Percentiles rank a stretch among this genome's conserved stretches.
These are phyloP conservation scores for Aotearoamyces nothofagi DNA, from an alignment of 2,329 filamentous ascomycete genomes.

Conservation along the genomic window DNA sequence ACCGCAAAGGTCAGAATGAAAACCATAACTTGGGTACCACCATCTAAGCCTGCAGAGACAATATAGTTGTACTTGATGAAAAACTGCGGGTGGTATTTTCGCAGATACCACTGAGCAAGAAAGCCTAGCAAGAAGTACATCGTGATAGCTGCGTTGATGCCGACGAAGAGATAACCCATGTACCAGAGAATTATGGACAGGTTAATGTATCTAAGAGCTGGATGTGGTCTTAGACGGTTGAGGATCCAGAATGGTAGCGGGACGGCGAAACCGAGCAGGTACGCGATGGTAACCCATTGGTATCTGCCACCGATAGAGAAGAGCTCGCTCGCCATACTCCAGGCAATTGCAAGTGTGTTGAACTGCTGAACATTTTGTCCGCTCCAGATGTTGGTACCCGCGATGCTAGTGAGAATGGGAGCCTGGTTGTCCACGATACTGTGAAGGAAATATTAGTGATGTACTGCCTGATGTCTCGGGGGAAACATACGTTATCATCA, in stretches of 20 bases:
- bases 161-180: constrained; percentile 46
- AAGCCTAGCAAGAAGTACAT: constrained; percentile 53
- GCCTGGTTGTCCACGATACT: constrained; percentile 52
- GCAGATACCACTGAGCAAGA: constrained; percentile 53
- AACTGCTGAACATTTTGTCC: constrained; percentile 39
- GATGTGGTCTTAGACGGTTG: constrained; percentile 42
- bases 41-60: constrained; percentile 54
- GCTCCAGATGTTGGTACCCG: constrained; percentile 44
- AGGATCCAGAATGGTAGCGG: constrained; percentile 42
- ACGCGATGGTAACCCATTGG: constrained; percentile 52
- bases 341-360: constrained; percentile 56
- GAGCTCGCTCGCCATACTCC: constrained; percentile 58
- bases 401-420: constrained; percentile 42
- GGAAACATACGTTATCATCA: constrained; percentile 28
- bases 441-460: constrained; percentile 14
- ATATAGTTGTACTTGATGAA: constrained; percentile 69
- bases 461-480: too few species aligned
- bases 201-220: constrained; percentile 48
- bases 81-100: constrained; percentile 50
- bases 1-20: constrained; percentile 45
- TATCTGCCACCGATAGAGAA: constrained; percentile 51
- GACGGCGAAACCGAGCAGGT: constrained; percentile 49
- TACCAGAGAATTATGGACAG: constrained; percentile 54
- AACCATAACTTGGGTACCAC: constrained; percentile 55
- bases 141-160: constrained; percentile 55